A percentile compares a stretch with the other conserved stretches of the same genome.
Evolutionary conservation across 2,329 filamentous ascomycete genomes (phyloP).

Genomic region (Ophiocordyceps polyrhachis-furcata): DNA sequence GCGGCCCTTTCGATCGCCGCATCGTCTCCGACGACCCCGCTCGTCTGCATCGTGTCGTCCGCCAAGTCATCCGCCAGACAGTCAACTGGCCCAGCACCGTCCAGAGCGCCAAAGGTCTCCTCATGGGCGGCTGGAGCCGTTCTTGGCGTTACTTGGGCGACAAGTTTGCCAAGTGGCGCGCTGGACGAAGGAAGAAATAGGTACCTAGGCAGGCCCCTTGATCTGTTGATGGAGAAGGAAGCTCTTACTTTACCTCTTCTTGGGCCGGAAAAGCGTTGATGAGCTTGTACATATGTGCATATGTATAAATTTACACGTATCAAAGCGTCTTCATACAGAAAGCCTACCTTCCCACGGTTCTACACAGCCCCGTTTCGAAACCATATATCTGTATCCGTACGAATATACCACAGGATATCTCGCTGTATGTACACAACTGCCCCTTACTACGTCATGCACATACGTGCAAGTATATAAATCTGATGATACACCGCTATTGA

Average conservation of each 20-base stretch:
- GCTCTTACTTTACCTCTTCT: not conserved
- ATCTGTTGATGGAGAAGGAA: not conserved
- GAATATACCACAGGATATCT: not conserved
- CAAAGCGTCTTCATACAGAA: too few species aligned
- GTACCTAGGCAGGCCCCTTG: not conserved
- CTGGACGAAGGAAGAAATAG: not conserved
- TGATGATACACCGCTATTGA: not conserved
- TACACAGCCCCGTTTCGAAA: not conserved
- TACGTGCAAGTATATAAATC: not conserved
- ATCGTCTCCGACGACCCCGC: slow-evolving; percentile 53
- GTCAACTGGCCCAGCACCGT: slow-evolving; percentile 82
- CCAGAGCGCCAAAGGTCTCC: slow-evolving; percentile 66
- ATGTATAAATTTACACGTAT: too few species aligned
- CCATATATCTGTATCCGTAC: not conserved
- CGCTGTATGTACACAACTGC: not conserved
- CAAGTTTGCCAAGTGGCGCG: slow-evolving; percentile 50
- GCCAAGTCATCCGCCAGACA: slow-evolving; percentile 65
- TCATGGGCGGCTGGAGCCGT: slow-evolving; percentile 57
- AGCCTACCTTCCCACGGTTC: too few species aligned
- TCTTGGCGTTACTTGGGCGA: slow-evolving; percentile 63
- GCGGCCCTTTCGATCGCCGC: slow-evolving; percentile 68
- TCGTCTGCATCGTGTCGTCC: slow-evolving; percentile 52
- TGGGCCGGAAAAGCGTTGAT: not conserved
- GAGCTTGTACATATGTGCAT: too few species aligned
- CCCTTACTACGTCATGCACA: not conserved